Percentiles rank a stretch among this genome's conserved stretches.
These are phyloP conservation scores for Ceriops tagal DNA, from an alignment of 345 rosid genomes.

Conservation along the genomic window DNA sequence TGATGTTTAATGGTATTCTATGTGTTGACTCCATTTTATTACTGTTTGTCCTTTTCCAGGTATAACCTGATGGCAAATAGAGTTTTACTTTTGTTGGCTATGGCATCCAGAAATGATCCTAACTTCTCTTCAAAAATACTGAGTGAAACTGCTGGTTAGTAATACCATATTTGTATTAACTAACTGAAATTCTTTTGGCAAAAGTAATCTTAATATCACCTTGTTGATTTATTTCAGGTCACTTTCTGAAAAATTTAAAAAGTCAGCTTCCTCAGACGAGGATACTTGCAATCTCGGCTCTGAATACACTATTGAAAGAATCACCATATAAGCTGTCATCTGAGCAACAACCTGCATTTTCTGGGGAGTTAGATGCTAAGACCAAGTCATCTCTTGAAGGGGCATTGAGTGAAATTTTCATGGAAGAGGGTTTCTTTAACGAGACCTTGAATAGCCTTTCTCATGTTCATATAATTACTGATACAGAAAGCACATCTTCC, in stretches of 20 bases:
- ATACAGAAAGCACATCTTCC: conserved; percentile 66
- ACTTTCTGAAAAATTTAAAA: conserved; percentile 84
- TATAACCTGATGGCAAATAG: conserved; percentile 99
- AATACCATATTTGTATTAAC: conserved; percentile 15
- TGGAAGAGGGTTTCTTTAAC: conserved; percentile 81
- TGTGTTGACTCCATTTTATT: conserved; percentile 5
- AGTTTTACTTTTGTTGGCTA: conserved; percentile 84
- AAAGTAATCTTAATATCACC: background rate
- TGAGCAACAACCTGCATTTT: conserved; percentile 36
- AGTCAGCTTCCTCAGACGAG: conserved; percentile 99
- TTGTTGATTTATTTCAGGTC: conserved; percentile 55
- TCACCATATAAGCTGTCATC: conserved; percentile 75
- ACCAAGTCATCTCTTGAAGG: conserved; percentile 69
- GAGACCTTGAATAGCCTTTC: conserved; percentile 92
- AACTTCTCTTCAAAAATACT: conserved; percentile 64
- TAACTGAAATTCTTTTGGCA: background rate
- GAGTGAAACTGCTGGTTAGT: conserved; percentile 83
- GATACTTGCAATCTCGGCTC: conserved; percentile 93
- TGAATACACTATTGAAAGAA: conserved; percentile 85
- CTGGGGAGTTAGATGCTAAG: conserved; percentile 37
- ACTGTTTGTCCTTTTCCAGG: conserved; percentile 35
- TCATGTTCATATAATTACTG: conserved; percentile 84
- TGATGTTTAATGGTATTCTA: background rate
- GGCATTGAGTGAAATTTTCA: conserved; percentile 72
- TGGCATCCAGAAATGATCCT: conserved; percentile 74